Percentiles rank a stretch among this genome's conserved stretches.
These are phyloP conservation scores for Arabis alpina DNA, from an alignment of 345 rosid species.

Conservation along the genomic window DNA sequence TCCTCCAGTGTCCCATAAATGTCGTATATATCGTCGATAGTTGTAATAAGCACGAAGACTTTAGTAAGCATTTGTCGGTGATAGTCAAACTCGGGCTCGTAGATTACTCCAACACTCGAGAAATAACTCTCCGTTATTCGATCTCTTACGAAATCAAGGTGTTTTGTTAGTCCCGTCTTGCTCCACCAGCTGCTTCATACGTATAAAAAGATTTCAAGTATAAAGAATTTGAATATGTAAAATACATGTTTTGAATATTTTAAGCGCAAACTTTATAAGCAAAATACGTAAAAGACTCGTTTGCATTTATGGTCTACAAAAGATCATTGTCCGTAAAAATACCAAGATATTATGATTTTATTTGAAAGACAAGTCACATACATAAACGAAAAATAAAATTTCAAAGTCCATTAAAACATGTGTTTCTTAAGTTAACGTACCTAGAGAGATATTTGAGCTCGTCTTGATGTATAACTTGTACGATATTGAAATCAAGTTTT, in stretches of 20 bases:
- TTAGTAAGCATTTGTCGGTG: slow-evolving; percentile 32
- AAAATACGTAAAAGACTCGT: too few species aligned
- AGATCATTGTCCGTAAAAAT: too few species aligned
- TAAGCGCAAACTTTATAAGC: not conserved
- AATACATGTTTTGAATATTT: not conserved
- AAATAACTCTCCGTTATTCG: slow-evolving; percentile 41
- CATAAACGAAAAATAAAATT: not conserved
- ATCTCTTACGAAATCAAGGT: slow-evolving; percentile 37
- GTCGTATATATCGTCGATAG: slow-evolving; percentile 53
- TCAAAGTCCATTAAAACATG: not conserved
- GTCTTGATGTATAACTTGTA: slow-evolving; percentile 45
- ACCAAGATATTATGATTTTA: too few species aligned
- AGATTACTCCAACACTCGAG: slow-evolving; percentile 34
- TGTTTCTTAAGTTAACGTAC: slow-evolving; percentile 23
- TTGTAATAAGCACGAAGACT: slow-evolving; percentile 31
- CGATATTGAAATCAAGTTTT: slow-evolving; percentile 43
- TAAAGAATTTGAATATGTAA: not conserved
- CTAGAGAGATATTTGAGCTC: slow-evolving; percentile 43
- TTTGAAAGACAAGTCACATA: too few species aligned
- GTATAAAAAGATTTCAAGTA: not conserved
- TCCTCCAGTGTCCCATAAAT: slow-evolving; percentile 52
- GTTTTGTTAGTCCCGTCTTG: slow-evolving; percentile 28
- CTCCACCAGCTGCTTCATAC: slow-evolving; percentile 50
- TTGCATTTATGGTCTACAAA: too few species aligned
- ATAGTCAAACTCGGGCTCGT: slow-evolving; percentile 33